These are phyloP conservation scores for Aaosphaeria pasadenensis DNA, from an alignment of 2,329 filamentous ascomycete genomes.

Conservation along the genomic window DNA sequence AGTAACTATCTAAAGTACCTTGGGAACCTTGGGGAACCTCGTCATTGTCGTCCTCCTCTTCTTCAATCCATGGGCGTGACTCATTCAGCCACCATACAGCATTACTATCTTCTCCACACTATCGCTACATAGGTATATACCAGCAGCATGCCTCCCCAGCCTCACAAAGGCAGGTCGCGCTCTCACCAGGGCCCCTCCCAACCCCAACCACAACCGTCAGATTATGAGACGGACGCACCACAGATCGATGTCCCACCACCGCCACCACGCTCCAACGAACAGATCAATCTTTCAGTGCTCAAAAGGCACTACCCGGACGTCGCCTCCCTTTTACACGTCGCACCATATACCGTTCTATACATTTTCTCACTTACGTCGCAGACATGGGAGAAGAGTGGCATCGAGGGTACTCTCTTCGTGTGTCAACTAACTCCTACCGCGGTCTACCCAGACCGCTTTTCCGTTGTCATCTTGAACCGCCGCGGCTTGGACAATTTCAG, in stretches of 20 bases:
- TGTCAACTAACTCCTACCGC: constrained; percentile 57
- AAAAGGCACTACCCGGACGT: constrained; percentile 77
- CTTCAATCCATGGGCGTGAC: no score
- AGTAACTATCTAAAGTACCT: no score
- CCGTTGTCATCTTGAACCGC: constrained; percentile 47
- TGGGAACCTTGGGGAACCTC: no score
- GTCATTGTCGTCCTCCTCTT: no score
- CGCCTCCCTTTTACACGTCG: constrained; percentile 70
- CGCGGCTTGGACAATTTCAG: constrained; percentile 48
- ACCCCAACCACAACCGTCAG: constrained; percentile 47
- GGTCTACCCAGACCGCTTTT: constrained; percentile 37
- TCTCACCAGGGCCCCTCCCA: constrained; percentile 13
- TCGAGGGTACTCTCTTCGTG: constrained; percentile 88
- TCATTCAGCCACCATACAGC: no score
- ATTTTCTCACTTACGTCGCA: constrained; percentile 64
- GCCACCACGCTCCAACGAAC: constrained; percentile 67
- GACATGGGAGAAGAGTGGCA: constrained; percentile 79
- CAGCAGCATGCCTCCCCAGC: constrained; percentile 25
- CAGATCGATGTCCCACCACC: constrained; percentile 40
- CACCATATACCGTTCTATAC: constrained; percentile 85
- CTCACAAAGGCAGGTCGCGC: constrained; percentile 14
- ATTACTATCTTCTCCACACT: no score
- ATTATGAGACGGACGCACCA: constrained; percentile 51
- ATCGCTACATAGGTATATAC: no score
- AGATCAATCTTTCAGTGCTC: constrained; percentile 84